Conservation (phyloP, 2,329 filamentous ascomycete genomes). For the Fusarium sarcochroum region DNA sequence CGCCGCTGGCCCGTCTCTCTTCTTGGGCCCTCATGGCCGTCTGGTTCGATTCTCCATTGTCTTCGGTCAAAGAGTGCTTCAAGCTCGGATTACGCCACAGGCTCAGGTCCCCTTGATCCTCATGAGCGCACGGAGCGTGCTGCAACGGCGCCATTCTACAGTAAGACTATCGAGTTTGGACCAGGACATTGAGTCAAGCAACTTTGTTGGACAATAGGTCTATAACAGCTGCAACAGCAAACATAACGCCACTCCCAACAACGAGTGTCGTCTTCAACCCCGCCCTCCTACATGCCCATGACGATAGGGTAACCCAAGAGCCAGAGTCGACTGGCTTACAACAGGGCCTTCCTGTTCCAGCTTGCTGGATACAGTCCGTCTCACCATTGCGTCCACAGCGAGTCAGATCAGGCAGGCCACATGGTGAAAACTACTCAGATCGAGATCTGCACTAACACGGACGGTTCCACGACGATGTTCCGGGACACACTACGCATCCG, state of each 20-base stretch:
- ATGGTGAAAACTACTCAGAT: constrained; percentile 42
- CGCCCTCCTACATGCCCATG: constrained; percentile 21
- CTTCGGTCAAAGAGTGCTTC: constrained; percentile 1
- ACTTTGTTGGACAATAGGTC: constrained; percentile 12
- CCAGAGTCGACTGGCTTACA: constrained; percentile 33
- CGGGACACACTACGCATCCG: constrained; percentile 34
- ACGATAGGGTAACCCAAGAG: constrained; percentile 24
- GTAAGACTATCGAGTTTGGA: constrained; percentile 10
- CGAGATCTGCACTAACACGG: constrained; percentile 50
- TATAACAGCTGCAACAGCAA: constrained; percentile 16
- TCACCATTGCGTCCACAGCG: constrained; percentile 42
- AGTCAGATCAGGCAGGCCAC: constrained; percentile 48
- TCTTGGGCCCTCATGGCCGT: neutral
- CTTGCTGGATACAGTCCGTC: constrained; percentile 35
- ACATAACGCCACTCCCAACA: constrained; percentile 18
- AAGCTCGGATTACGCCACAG: constrained; percentile 36
- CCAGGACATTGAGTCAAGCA: constrained; percentile 39
- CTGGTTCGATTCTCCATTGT: neutral
- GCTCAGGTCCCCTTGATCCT: constrained; percentile 33
- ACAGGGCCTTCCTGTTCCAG: constrained; percentile 37
- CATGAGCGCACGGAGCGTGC: constrained; percentile 26
- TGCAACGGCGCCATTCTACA: constrained; percentile 32
- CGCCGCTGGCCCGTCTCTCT: constrained; percentile 19
- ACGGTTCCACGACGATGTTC: constrained; percentile 38
- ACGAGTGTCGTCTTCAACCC: constrained; percentile 16